Evolutionary conservation across 108 stramenopile species (phyloP).

Genomic region (Phaeodactylum tricornutum): DNA sequence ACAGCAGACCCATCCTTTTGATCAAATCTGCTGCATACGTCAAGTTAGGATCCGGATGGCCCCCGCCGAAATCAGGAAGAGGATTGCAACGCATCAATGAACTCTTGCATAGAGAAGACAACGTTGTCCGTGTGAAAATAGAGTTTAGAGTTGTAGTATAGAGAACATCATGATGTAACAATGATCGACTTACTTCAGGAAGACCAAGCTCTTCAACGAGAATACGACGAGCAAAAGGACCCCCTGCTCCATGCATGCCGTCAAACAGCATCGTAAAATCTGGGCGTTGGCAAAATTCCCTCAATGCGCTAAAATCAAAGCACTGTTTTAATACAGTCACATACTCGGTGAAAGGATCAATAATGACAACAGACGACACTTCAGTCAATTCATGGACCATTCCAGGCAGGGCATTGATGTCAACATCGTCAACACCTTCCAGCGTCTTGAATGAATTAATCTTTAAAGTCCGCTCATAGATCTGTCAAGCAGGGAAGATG

Average conservation of each 20-base stretch:
- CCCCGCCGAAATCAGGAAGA: conserved; percentile 89
- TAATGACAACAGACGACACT: conserved; percentile 70
- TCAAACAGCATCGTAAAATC: conserved; percentile 91
- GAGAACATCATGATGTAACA: background rate
- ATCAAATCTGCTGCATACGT: conserved; percentile 94
- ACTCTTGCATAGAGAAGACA: background rate
- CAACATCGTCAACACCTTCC: conserved; percentile 32
- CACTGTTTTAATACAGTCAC: conserved; percentile 72
- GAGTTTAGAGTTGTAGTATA: background rate
- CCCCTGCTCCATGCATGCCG: conserved; percentile 98
- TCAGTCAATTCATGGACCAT: conserved; percentile 46
- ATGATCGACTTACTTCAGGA: conserved; percentile 56
- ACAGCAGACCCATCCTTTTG: conserved; percentile 80
- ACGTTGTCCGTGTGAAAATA: too few relatives aligned
- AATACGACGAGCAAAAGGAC: conserved; percentile 87
- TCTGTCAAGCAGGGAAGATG: too few relatives aligned
- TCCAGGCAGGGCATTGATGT: conserved; percentile 54
- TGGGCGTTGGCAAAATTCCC: conserved; percentile 52
- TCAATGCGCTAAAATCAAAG: conserved; percentile 90
- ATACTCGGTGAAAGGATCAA: conserved; percentile 81
- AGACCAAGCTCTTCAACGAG: conserved; percentile 91
- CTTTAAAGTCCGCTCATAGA: conserved; percentile 54
- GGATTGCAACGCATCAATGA: conserved; percentile 83
- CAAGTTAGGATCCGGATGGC: conserved; percentile 98
- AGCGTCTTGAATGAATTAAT: conserved; percentile 62